These are phyloP conservation scores for Raddia distichophylla DNA, from an alignment of 176 grass and related monocot genomes.

Conservation along the genomic window DNA sequence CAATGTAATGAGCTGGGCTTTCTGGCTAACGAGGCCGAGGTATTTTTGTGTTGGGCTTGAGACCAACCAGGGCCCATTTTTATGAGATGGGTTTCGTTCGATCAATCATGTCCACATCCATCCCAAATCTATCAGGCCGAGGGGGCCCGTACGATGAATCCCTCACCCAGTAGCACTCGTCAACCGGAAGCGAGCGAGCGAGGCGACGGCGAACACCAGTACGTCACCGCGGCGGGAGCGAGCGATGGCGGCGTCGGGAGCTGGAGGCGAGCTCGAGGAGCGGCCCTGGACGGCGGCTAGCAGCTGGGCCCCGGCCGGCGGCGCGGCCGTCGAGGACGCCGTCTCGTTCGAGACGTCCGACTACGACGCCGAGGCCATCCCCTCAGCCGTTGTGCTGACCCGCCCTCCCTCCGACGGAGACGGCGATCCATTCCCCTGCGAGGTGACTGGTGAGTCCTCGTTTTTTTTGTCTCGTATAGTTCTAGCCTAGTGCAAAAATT, in stretches of 20 bases:
- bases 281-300: constrained; percentile 47
- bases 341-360: constrained; percentile 70
- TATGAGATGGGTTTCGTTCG: neutral
- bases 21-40: no score
- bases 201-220: constrained; percentile 26
- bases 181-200: constrained; percentile 35
- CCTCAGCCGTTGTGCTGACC: constrained; percentile 20
- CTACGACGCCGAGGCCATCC: constrained; percentile 37
- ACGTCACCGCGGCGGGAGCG: constrained; percentile 22
- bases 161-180: constrained; percentile 18
- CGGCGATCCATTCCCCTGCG: constrained; percentile 49
- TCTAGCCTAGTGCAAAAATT: constrained; percentile 12
- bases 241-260: constrained; percentile 47
- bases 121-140: neutral
- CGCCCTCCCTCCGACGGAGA: neutral
- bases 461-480: constrained; percentile 2
- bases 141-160: neutral
- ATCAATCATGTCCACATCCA: rapidly evolving
- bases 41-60: neutral
- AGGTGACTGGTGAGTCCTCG: constrained; percentile 55
- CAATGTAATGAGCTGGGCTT: neutral
- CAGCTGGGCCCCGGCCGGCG: constrained; percentile 50
- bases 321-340: constrained; percentile 46
- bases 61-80: neutral
- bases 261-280: neutral